Percentiles rank a stretch among this genome's conserved stretches.
Evolutionary conservation across 305 asterid species (phyloP).

Genomic region (Fraxinus sp.): DNA sequence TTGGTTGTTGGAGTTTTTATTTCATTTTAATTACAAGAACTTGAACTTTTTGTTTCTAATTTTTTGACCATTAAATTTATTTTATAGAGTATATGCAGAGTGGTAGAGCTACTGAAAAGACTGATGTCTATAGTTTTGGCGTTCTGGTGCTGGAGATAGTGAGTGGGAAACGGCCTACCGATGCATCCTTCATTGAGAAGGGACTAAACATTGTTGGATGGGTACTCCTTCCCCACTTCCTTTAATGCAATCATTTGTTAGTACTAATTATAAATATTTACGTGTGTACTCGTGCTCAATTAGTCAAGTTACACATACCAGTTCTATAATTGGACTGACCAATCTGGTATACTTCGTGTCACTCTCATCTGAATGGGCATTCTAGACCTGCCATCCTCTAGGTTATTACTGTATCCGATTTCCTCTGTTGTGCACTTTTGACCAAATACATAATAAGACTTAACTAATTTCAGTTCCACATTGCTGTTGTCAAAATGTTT

Average conservation of each 20-base stretch:
- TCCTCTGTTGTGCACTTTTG: background rate
- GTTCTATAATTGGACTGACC: background rate
- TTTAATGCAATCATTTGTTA: background rate
- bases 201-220: conserved; percentile 98
- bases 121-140: conserved; percentile 92
- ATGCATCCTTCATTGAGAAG: conserved; percentile 91
- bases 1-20: background rate
- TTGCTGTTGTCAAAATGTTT: background rate
- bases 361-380: background rate
- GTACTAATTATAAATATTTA: background rate
- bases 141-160: conserved; percentile 83
- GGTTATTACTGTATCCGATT: background rate
- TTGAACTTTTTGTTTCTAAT: conserved; percentile 7
- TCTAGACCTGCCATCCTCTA: background rate
- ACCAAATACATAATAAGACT: background rate
- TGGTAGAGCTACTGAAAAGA: conserved; percentile 94
- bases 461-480: background rate
- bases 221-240: conserved; percentile 43
- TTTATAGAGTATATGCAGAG: conserved; percentile 90
- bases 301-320: background rate
- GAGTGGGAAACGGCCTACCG: conserved; percentile 90
- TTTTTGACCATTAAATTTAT: conserved; percentile 2
- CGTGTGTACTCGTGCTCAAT: background rate
- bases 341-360: background rate
- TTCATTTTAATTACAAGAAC: conserved; percentile 7